Base-by-base conservation (phyloP, 1,284 basidiomycete genomes). In the Moesziomyces antarcticus region DNA sequence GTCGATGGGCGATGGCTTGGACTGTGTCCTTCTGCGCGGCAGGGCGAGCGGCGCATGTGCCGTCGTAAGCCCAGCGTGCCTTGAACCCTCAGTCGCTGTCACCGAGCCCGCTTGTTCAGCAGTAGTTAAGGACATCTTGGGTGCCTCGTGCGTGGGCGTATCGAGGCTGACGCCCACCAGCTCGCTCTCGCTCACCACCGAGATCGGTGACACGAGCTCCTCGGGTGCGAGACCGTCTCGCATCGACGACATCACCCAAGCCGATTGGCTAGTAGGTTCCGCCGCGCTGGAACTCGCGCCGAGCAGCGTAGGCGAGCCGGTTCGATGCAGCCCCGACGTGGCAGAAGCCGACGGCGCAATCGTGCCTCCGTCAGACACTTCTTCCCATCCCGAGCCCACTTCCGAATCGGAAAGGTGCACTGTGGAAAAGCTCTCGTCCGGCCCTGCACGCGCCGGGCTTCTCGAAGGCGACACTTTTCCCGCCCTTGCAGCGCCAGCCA, bases 341-440 rank as follows among this genome's bases (percentile, higher is more conserved):
- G 52, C 50, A 6, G 56, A 66, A 3, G 35, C 42, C 3, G 56
- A 68, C 3, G 60, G 50, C 3, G 72, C 66, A 25, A 74, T 65
- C 14, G 72, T 74, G 35, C 72, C 72, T 3, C 67, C 72, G n/a
- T 74, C 72, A n/a, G 72, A 74, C 8, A 74, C 62, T 49, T 74
- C 72, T 49, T 74, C 72, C 72, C 72, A 74, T 5, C 49, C 72
- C 8, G 72, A 74, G 13, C 64, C 72, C 1, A 57, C 49, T 42
- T 74, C 72, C 14, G 72, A 66, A 22, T 70, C 72, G 14, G 66
- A 70, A 3, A 69, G 58, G 22, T 65, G 51, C 35, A 70, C 53
- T 10, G 66, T 65, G 3, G 66, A 74, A 35, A 70, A 74, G 56
- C 62, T 73, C 44, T 69, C 71, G 22, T 73, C 61, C 3, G 67